These are phyloP conservation scores for Debaryomyces sp. DNA, from an alignment of 1,139 yeast species.

Conservation along the genomic window DNA sequence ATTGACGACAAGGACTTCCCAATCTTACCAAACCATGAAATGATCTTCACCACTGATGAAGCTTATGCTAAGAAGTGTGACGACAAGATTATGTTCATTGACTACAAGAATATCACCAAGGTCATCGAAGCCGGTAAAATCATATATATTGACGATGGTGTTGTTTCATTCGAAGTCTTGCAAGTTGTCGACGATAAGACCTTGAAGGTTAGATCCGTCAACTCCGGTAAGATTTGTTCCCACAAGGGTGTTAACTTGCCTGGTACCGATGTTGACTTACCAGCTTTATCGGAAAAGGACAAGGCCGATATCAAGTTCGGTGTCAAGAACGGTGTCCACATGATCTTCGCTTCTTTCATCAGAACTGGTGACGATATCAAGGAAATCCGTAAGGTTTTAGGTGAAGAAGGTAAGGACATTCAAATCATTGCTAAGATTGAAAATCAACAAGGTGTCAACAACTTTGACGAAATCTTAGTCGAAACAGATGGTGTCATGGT, in stretches of 20 bases:
- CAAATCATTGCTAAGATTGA: slow-evolving; percentile 97
- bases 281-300: slow-evolving; percentile 97
- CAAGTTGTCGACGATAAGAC: slow-evolving; percentile 79
- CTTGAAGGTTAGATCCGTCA: slow-evolving; percentile 83
- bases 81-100: slow-evolving; percentile 82
- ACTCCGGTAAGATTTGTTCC: slow-evolving; percentile 93
- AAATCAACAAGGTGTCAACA: slow-evolving; percentile 99
- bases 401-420: slow-evolving; percentile 95
- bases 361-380: slow-evolving; percentile 89
- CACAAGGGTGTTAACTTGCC: slow-evolving; percentile 99
- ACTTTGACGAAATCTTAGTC: slow-evolving; percentile 91
- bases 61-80: slow-evolving; percentile 71
- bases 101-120: slow-evolving; percentile 94
- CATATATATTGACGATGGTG: slow-evolving; percentile 97
- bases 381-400: slow-evolving; percentile 90
- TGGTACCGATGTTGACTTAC: slow-evolving; percentile 97
- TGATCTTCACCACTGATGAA: slow-evolving; percentile 92
- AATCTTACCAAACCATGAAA: slow-evolving; percentile 82
- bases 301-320: slow-evolving; percentile 88
- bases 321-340: slow-evolving; percentile 95
- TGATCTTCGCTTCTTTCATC: slow-evolving; percentile 97
- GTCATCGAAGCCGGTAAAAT: slow-evolving; percentile 85
- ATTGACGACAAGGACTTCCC: slow-evolving; percentile 76
- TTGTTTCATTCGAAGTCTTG: slow-evolving; percentile 88
- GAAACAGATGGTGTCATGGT: slow-evolving; percentile 99